Percentiles rank a stretch among this genome's conserved stretches.
phyloP scores from a whole-genome alignment of 1,284 basidiomycete genomes.

The Microbotryum violaceum region DNA sequence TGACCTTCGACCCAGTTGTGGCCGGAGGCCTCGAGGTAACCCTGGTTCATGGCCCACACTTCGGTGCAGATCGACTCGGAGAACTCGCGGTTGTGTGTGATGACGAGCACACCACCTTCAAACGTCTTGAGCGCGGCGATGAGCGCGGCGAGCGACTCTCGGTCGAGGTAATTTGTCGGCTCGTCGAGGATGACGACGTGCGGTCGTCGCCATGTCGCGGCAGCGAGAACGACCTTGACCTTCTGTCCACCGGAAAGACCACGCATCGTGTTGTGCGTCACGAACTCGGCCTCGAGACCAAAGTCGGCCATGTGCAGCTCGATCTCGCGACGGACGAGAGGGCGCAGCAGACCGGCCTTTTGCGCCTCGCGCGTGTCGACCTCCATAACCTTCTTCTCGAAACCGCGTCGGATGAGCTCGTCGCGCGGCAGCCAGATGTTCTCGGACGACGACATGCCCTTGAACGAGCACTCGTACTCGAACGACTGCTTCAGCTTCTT shows the following conservation, averaged over 20 bases:
- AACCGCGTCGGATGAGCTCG: conserved; percentile 92
- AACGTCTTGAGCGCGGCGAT: conserved; percentile 93
- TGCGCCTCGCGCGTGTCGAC: conserved; percentile 96
- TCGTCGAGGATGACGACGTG: conserved; percentile 97
- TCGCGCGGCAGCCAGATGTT: conserved; percentile 96
- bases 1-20: conserved; percentile 76
- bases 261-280: conserved; percentile 63
- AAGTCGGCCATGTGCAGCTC: conserved; percentile 97
- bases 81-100: conserved; percentile 63
- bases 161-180: conserved; percentile 84
- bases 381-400: conserved; percentile 88
- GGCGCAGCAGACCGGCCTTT: conserved; percentile 88
- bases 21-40: conserved; percentile 21
- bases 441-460: conserved; percentile 73
- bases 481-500: conserved; percentile 99
- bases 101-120: conserved; percentile 80
- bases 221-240: conserved; percentile 98
- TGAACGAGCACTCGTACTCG: conserved; percentile 56
- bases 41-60: conserved; percentile 50
- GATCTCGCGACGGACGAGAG: conserved; percentile 93
- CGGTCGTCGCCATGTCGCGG: conserved; percentile 95
- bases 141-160: conserved; percentile 92
- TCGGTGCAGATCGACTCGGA: conserved; percentile 78
- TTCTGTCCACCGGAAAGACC: conserved; percentile 99
- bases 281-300: conserved; percentile 92